Base-by-base conservation (phyloP, 2,329 filamentous ascomycete species). In the Xenoacremonium recifei region DNA sequence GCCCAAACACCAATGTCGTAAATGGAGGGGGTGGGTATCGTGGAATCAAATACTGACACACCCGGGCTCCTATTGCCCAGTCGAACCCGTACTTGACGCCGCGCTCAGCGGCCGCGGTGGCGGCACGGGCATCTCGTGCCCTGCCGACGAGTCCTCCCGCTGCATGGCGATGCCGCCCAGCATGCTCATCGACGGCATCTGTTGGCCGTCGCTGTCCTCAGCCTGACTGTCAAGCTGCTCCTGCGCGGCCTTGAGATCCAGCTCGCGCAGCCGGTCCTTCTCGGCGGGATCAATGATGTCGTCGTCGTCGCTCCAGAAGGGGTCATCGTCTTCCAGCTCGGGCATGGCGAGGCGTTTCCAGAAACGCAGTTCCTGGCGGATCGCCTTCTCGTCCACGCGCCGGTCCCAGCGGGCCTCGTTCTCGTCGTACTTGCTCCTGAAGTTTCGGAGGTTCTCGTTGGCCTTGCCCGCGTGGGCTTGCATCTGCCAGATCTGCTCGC, bases 301-400 rank as follows among this genome's bases (percentile, higher is more conserved):
- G 53, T 84, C 81, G 50, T 85, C 81, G 43, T 79, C 79, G 55
- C 79, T 84, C 72, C 79, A 83, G 57, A 72, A 81, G 2, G 75
- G 69, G 37, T 83, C 79, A 31, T 82, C 75, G 18, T 82, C 79
- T 7, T 73, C 64, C 27, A 84, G 61, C 42, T 79, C 72, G 9
- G 79, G 79, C 73, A 84, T 76, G 12, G 81, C 81, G 70, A 84
- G 73, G 31, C 81, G 70, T 64, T 84, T 84, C 81, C 80, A 85
- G 62, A 81, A 83, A 3, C 81, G 70, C 40, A 82, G 57, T 61
- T 84, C 79, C 59, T 83, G 79, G 4, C 76, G 71, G 32, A 68
- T 61, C 5, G 76, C 73, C 37, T 69, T 71, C 35, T 74, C 71
- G 29, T 79, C 70, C 3, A 82, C 73, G 4, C 71, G 68, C 21